Evolutionary conservation across 768 basidiomycete species (phyloP).

Genomic region (Suillus brevipes): DNA sequence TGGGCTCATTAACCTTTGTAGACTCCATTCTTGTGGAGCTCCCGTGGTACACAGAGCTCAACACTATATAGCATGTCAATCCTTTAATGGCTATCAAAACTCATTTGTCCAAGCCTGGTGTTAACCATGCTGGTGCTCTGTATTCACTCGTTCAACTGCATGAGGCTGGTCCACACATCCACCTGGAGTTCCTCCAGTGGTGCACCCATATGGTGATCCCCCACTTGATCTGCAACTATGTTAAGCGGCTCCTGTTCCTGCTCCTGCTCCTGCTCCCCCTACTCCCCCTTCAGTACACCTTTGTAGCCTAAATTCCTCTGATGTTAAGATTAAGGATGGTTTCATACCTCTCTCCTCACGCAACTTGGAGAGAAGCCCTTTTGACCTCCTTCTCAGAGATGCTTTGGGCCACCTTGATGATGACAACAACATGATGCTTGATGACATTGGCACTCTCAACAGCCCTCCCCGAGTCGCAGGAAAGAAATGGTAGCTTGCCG

Average conservation of each 20-base stretch:
- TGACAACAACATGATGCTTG: neutral
- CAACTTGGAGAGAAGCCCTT: no score
- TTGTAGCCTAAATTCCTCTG: no score
- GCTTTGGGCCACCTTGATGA: neutral
- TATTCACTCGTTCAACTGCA: neutral
- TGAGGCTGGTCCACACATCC: neutral
- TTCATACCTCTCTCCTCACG: no score
- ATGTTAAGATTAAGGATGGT: no score
- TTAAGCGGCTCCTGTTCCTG: no score
- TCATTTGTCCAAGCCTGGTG: neutral
- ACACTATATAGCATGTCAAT: neutral
- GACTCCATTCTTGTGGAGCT: neutral
- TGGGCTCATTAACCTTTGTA: neutral
- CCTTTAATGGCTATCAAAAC: neutral
- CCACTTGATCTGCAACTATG: no score
- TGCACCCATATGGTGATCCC: no score
- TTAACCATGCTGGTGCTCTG: neutral
- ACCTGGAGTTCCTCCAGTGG: no score
- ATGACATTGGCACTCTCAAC: neutral
- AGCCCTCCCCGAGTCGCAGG: neutral
- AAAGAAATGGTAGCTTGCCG: neutral
- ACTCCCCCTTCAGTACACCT: no score
- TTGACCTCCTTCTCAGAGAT: neutral
- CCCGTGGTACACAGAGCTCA: neutral
- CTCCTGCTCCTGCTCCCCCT: no score